Percentiles rank a stretch among this genome's conserved stretches.
These are phyloP conservation scores for Starmerella apis DNA, from an alignment of 805 yeast species.

Conservation along the genomic window DNA sequence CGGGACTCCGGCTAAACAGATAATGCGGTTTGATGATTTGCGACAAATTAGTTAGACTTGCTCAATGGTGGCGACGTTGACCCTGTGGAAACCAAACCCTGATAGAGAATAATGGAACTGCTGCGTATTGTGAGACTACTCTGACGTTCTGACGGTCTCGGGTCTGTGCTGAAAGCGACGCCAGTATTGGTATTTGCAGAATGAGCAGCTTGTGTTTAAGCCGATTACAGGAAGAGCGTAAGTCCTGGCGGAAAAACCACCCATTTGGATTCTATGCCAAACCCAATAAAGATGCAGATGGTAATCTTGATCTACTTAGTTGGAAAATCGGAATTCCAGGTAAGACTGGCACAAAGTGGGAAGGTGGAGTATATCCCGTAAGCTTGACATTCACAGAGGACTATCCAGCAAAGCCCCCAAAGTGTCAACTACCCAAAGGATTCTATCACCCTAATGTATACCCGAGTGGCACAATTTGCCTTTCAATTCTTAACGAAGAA, in stretches of 20 bases:
- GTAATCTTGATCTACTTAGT: slow-evolving; percentile 66
- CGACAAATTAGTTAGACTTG: no score
- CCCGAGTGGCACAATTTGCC: slow-evolving; percentile 94
- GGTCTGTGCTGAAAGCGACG: no score
- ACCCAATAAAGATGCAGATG: slow-evolving; percentile 71
- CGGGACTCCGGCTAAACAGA: no score
- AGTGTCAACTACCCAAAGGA: slow-evolving; percentile 75
- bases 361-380: slow-evolving; percentile 77
- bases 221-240: slow-evolving; percentile 89
- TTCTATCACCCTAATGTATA: slow-evolving; percentile 97
- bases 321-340: slow-evolving; percentile 99
- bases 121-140: not conserved
- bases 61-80: not conserved
- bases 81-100: not conserved
- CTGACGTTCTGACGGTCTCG: no score
- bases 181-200: no score
- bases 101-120: not conserved
- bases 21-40: no score
- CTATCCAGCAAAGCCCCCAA: slow-evolving; percentile 95
- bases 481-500: slow-evolving; percentile 83
- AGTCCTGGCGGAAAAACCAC: slow-evolving; percentile 96
- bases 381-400: slow-evolving; percentile 73
- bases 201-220: slow-evolving; percentile 48
- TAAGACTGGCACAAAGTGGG: slow-evolving; percentile 76
- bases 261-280: slow-evolving; percentile 96